Base-by-base conservation (phyloP, 78 protist species). In the slime mould (Dictyostelium discoideum) region DNA sequence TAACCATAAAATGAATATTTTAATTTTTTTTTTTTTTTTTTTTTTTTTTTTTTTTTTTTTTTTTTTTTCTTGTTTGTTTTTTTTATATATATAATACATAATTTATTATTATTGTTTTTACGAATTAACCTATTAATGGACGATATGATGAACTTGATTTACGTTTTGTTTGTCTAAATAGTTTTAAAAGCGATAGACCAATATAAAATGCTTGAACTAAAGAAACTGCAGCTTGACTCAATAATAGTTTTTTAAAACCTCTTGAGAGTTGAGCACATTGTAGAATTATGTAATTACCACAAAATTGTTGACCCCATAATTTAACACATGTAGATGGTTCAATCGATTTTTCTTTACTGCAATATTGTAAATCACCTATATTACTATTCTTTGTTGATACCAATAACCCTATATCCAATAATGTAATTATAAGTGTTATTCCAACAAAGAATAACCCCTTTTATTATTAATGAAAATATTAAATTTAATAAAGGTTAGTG, bases 271-370 rank as follows among this genome's bases (percentile, higher is more conserved):
- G 32, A 1, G 60, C 11, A 83, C 87, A 83, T 57, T 83, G 87
- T 7, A 20, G 2, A n/a, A 48, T 7, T 18, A 83, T 48, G 39
- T 60, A 37, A 16, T 20, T 39, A 13, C 87, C 87, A 83, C 87
- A 83, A 83, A 60, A 83, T n/a, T 13, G 22, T 57, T 83, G 87
- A 37, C 76, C 54, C 73, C 73, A 83, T 9, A 83, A 50, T 7
- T 2, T 14, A 20, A 37, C 14, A 32, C 87, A 83, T 57, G 76
- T 32, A 4, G 87, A 83, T 16, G 60, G 69, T 60, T 48, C 46
- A 6, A 81, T 6, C 24, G 73, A 22, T 42, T 8, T 78, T 5
- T 42, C 57, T 76, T 26, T 16, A 20, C 37, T 22, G 63, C 87
- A 83, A 83, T n/a, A 83, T 44, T 57, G 14, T 60, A 83, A 37